Evolutionary conservation across 805 yeast species (phyloP), one percentile per base, ranked within the genome.

Genomic region (Kuraishia molischiana): DNA sequence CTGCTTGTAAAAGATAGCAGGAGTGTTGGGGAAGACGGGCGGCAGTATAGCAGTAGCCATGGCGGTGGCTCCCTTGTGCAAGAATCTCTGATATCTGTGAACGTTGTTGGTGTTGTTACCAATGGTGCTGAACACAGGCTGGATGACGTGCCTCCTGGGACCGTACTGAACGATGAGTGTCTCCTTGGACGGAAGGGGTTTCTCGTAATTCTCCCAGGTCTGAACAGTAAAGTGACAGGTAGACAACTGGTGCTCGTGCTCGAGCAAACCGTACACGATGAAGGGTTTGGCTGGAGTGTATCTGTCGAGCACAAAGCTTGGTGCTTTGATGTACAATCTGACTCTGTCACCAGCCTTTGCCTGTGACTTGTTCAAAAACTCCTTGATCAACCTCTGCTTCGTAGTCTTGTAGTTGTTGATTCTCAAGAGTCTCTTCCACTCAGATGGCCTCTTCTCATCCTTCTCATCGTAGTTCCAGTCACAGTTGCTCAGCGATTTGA

Each of bases 31-130:
- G 59, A 92, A 84, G 31, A 81, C 72, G 2, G 80, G 81, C 9
- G 98, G 98, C 0, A 89, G 89, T 44, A 89, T 79, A 35, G 86
- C 79, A 1, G 96, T 81, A 4, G 95, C 97, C 32, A 87, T 70
- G 5, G 83, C 70, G 3, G 79, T 55, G 4, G 74, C 64, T 17
- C 90, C 95, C 34, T 77, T 80, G 51, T 87, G 95, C 42, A 85
- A 68, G 56, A 80, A 92, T 50, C 86, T 72, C 58, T 85, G 92
- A 51, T 70, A 80, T 55, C 85, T 89, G 61, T 86, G 85, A 24
- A 90, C 95, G 51, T 86, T 83, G 54, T 89, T 90, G 36, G 85
- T 66, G 39, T 79, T 78, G 50, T 77, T 79, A 4, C 86, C 73
- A 8, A 79, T 79, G 48, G 82, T 83, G 37, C 90, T 85, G 65